Percentiles rank a stretch among this genome's conserved stretches.
These are phyloP conservation scores for Lipomyces yamanashiensis DNA, from an alignment of 805 yeast species.

Conservation along the genomic window DNA sequence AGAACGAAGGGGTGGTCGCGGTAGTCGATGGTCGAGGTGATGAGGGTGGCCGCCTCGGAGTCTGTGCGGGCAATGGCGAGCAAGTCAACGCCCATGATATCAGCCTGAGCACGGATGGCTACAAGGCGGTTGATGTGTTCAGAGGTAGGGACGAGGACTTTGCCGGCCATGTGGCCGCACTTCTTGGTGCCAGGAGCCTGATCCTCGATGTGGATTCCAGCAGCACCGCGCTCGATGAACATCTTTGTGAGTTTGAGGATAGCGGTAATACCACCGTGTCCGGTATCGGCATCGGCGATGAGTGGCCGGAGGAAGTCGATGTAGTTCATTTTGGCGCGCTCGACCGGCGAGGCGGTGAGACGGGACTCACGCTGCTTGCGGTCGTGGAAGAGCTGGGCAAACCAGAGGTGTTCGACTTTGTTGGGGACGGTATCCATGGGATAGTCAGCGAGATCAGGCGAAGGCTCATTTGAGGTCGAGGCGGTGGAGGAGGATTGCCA, in stretches of 20 bases:
- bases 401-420: conserved; percentile 95
- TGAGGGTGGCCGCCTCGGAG: conserved; percentile 94
- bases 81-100: conserved; percentile 85
- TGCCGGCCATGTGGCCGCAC: conserved; percentile 99
- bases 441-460: conserved; percentile 97
- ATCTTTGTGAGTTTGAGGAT: conserved; percentile 92
- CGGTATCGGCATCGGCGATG: conserved; percentile 97
- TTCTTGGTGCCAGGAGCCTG: conserved; percentile 99
- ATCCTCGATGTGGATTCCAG: conserved; percentile 98
- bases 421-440: conserved; percentile 99
- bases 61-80: conserved; percentile 93
- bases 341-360: conserved; percentile 58
- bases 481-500: conserved; percentile 99
- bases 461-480: conserved; percentile 95
- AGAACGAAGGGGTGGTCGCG: conserved; percentile 92
- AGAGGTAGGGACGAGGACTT: conserved; percentile 95
- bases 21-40: conserved; percentile 90
- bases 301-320: conserved; percentile 92
- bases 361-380: conserved; percentile 92
- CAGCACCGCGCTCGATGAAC: conserved; percentile 98
- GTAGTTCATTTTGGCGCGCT: conserved; percentile 72
- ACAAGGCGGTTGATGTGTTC: conserved; percentile 94
- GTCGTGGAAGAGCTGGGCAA: conserved; percentile 96
- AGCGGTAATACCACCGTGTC: conserved; percentile 98
- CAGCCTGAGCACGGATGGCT: conserved; percentile 94